Percentiles rank a stretch among this genome's conserved stretches.
Evolutionary conservation across 306 rosid species (phyloP).

Genomic region (Cicer judaicum): DNA sequence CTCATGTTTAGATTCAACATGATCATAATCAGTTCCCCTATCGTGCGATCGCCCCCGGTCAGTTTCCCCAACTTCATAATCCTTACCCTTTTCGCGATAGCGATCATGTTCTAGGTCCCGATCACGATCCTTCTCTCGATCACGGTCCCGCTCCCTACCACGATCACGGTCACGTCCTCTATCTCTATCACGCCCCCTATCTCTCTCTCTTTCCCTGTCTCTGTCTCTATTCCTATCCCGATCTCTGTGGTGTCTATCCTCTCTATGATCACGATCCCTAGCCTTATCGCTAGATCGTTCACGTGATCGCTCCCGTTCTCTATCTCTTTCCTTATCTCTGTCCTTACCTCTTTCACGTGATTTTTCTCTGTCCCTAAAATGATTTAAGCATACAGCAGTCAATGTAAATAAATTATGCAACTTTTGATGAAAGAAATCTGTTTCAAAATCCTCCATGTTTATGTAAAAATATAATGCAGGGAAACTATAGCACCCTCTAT

Average conservation of each 20-base stretch:
- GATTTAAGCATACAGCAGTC: slow-evolving; percentile 41
- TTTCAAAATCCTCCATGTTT: slow-evolving; percentile 2
- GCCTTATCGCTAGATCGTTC: slow-evolving; percentile 78
- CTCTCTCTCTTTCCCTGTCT: slow-evolving; percentile 76
- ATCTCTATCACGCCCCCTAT: slow-evolving; percentile 76
- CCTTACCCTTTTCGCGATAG: slow-evolving; percentile 76
- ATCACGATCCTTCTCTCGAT: slow-evolving; percentile 60
- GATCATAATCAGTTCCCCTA: slow-evolving; percentile 70
- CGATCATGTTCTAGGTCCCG: slow-evolving; percentile 63
- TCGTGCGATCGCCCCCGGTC: slow-evolving; percentile 78
- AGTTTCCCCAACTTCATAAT: slow-evolving; percentile 69
- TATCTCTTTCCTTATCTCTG: slow-evolving; percentile 75
- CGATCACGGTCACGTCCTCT: slow-evolving; percentile 70
- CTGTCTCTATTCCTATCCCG: slow-evolving; percentile 69
- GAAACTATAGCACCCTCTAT: background rate
- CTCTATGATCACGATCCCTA: slow-evolving; percentile 84
- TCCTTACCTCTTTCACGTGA: slow-evolving; percentile 89
- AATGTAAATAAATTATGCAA: background rate
- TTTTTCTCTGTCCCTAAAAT: slow-evolving; percentile 83
- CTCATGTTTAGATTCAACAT: slow-evolving; percentile 72
- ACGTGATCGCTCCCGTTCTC: slow-evolving; percentile 68
- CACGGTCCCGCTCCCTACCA: slow-evolving; percentile 66
- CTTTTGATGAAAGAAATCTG: background rate
- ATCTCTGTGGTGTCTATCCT: slow-evolving; percentile 91
- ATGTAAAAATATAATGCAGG: slow-evolving; percentile 2